Base-by-base conservation (phyloP, 148 eudicot species). In the Oxyria digyna region DNA sequence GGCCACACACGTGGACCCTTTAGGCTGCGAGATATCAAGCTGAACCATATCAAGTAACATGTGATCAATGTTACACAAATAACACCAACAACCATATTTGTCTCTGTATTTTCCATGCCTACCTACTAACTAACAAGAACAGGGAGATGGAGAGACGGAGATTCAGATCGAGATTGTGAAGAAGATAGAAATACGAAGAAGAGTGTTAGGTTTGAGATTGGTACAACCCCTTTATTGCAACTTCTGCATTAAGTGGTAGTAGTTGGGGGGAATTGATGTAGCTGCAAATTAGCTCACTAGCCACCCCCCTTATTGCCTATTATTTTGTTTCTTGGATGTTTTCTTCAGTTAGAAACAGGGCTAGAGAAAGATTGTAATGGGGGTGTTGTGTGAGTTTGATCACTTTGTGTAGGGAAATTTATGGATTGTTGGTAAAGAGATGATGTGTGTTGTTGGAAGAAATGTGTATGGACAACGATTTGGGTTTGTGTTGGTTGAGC, bases 1-100 rank as follows among this genome's bases (percentile, higher is more conserved):
- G 97, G 97, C 97, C 97, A 92, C 20, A 89, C 79, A 42, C 83
- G 81, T 69, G 97, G 96, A 31, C 97, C 97, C 11, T 66, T 78
- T 17, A 92, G 43, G 4, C 81, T 73, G 33, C 86, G 77, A 10
- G 75, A 67, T 27, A 82, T 67, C 18, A 31, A 59, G 50, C 70
- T 77, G 83, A 87, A 92, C 97, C 97, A 92, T 8, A 87, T 57
- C 52, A 82, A 38, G 31, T 92, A 92, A 17, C 77, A 78, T 1
- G 80, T 59, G 65, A 29, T 14, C 38, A 59, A 59, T 59, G 37
- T 20, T 0, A 59, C 20, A 14, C 27, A 9, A 9, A 59, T 8
- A 18, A 59, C 3, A 31, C 65, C 65, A 7, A 59, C 37, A 59
- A 29, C 1, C 9, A n/a, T n/a, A n/a, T n/a, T n/a, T n/a, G 65